Evolutionary conservation across 352 stramenopile genomes (phyloP).

Genomic region (Phytophthora ohioensis): DNA sequence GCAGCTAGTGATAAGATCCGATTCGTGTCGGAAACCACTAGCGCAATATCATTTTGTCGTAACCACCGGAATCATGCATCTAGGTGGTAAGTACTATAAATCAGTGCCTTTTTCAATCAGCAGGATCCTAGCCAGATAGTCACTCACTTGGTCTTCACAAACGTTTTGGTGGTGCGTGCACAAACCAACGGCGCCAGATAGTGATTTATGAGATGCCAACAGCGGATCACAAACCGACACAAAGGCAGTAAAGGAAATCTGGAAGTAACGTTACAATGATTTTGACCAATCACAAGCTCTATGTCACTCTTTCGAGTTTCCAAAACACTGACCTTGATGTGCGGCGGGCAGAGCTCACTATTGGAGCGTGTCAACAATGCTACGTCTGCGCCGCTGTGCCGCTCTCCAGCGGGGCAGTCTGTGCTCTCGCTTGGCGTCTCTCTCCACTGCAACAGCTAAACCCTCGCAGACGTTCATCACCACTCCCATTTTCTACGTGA

Average conservation of each 20-base stretch:
- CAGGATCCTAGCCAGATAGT: neutral
- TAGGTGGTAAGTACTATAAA: neutral
- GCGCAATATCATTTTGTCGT: neutral
- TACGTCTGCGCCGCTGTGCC: neutral
- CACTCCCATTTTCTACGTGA: slow-evolving; percentile 99
- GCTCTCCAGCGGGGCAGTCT: slow-evolving; percentile 4
- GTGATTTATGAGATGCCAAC: no score
- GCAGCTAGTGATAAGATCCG: neutral
- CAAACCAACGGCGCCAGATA: no score
- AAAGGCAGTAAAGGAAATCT: no score
- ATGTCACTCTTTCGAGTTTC: neutral
- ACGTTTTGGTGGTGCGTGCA: no score
- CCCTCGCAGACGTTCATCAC: slow-evolving; percentile 80
- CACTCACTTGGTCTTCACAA: neutral
- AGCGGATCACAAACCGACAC: no score
- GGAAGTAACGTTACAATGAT: neutral
- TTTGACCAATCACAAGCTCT: neutral
- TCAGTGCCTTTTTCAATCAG: neutral
- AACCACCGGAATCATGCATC: neutral
- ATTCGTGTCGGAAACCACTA: neutral
- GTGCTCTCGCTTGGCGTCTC: neutral
- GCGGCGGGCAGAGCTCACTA: neutral
- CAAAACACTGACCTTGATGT: neutral
- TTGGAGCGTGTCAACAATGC: slow-evolving; percentile 6
- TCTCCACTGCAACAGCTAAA: slow-evolving; percentile 4